Conservation (phyloP, 306 rosid genomes). For the Alnus rubra region DNA sequence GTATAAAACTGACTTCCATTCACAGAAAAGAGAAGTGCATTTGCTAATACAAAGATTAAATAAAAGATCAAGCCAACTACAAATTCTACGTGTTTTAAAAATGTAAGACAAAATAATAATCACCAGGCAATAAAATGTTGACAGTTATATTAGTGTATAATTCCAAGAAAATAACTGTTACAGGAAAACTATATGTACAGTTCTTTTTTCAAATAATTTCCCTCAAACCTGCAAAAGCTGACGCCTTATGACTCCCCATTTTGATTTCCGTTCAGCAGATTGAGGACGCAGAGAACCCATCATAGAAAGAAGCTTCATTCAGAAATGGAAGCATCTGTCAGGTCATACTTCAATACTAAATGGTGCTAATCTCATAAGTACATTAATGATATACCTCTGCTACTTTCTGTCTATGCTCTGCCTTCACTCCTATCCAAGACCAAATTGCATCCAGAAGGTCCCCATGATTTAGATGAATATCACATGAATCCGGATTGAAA, state of each 20-base stretch:
- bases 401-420: constrained; percentile 80
- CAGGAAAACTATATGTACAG: constrained; percentile 9
- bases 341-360: constrained; percentile 26
- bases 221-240: constrained; percentile 87
- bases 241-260: constrained; percentile 88
- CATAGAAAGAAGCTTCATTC: constrained; percentile 80
- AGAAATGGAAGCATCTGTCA: constrained; percentile 33
- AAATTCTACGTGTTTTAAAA: background rate
- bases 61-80: background rate
- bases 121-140: background rate
- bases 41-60: background rate
- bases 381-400: constrained; percentile 78
- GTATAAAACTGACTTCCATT: background rate
- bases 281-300: constrained; percentile 96
- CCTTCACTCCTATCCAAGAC: constrained; percentile 93
- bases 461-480: constrained; percentile 88
- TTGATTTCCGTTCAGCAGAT: constrained; percentile 80
- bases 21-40: background rate
- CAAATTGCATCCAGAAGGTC: constrained; percentile 84
- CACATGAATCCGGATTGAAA: constrained; percentile 68
- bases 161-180: constrained; percentile 20
- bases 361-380: constrained; percentile 20
- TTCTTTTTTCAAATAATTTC: constrained; percentile 12
- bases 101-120: background rate
- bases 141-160: constrained; percentile 14